Conservation (phyloP, 306 rosid genomes). For the Vigna unguiculata region DNA sequence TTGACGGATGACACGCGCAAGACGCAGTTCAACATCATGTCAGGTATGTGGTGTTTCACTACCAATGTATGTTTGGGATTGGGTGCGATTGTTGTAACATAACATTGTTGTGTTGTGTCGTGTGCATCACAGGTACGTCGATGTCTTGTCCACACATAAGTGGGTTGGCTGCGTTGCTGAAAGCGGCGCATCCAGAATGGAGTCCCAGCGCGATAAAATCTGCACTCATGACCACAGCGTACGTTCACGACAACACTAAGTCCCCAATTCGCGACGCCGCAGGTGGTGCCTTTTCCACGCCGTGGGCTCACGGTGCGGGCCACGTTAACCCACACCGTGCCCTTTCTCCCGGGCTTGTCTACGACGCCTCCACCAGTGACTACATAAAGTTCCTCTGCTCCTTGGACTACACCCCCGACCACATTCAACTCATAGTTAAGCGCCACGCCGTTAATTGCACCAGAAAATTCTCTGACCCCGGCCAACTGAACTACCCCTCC, state of each 20-base stretch:
- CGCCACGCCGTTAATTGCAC: conserved; percentile 60
- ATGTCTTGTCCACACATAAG: conserved; percentile 99
- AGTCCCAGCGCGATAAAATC: conserved; percentile 96
- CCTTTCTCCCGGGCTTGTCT: conserved; percentile 82
- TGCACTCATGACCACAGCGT: conserved; percentile 90
- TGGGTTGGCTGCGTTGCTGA: conserved; percentile 82
- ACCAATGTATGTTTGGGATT: background rate
- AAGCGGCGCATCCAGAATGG: conserved; percentile 97
- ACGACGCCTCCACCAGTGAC: conserved; percentile 61
- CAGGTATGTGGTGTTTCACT: conserved; percentile 58
- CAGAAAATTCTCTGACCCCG: conserved; percentile 65
- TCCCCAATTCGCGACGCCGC: conserved; percentile 76
- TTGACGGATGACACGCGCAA: conserved; percentile 61
- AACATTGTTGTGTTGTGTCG: too few relatives aligned
- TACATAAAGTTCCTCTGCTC: conserved; percentile 82
- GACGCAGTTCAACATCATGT: conserved; percentile 85
- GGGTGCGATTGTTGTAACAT: background rate
- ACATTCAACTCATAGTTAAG: conserved; percentile 66
- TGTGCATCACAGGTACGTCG: conserved; percentile 66
- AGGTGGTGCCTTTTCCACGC: conserved; percentile 59
- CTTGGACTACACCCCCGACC: conserved; percentile 62
- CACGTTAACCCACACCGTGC: conserved; percentile 87
- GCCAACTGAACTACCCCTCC: conserved; percentile 88
- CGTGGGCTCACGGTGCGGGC: conserved; percentile 91
- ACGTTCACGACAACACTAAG: conserved; percentile 75